Conservation (phyloP, 2,329 filamentous ascomycete genomes). For the Lecanicillium sp. region DNA sequence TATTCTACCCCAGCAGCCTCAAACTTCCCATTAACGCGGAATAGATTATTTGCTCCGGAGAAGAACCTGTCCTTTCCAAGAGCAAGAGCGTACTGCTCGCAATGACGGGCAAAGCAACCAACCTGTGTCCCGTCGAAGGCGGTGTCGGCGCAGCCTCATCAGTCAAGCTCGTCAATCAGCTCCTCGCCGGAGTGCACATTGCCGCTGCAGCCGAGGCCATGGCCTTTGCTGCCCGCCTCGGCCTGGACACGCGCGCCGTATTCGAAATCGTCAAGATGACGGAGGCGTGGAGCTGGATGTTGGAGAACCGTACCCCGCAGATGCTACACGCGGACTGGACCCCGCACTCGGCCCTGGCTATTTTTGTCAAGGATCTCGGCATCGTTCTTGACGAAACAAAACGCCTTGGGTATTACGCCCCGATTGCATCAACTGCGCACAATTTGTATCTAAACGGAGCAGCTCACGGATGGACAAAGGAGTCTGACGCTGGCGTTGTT, state of each 20-base stretch:
- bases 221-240: slow-evolving; percentile 44
- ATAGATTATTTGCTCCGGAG: slow-evolving; percentile 25
- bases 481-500: slow-evolving; percentile 25
- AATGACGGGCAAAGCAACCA: slow-evolving; percentile 21
- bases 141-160: slow-evolving; percentile 45
- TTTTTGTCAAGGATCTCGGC: slow-evolving; percentile 26
- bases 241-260: slow-evolving; percentile 40
- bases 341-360: slow-evolving; percentile 23
- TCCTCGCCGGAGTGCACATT: slow-evolving; percentile 51
- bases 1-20: background rate
- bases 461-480: slow-evolving; percentile 20
- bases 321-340: slow-evolving; percentile 28
- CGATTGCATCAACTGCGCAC: slow-evolving; percentile 21
- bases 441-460: slow-evolving; percentile 24
- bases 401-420: slow-evolving; percentile 18
- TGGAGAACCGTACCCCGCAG: slow-evolving; percentile 25
- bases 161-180: slow-evolving; percentile 50
- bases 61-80: slow-evolving; percentile 13
- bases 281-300: slow-evolving; percentile 27
- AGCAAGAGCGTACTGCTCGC: slow-evolving; percentile 19
- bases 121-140: slow-evolving; percentile 38
- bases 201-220: slow-evolving; percentile 46
- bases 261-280: slow-evolving; percentile 36
- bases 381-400: slow-evolving; percentile 23
- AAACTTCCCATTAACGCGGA: slow-evolving; percentile 3